Base-by-base conservation (phyloP, 1,284 basidiomycete genomes). In the Ceratobasidium sp. region DNA sequence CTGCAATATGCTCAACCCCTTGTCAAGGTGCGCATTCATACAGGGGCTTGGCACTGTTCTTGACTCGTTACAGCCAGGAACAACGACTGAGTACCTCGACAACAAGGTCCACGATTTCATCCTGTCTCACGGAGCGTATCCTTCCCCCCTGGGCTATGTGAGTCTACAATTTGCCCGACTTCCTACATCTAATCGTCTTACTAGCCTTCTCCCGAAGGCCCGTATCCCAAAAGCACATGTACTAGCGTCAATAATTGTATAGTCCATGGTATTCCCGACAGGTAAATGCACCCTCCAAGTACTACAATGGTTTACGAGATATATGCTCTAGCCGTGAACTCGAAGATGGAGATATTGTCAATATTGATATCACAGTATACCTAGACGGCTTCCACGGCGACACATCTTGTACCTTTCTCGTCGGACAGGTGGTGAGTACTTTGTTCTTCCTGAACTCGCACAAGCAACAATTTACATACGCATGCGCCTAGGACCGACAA, bases 221-320 rank as follows among this genome's bases (percentile, higher is more conserved):
- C 57, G 42, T 58, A 58, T 25, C 60, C 60, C 35, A 65, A 65
- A 42, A 65, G 60, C n/a, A 53, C 70, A 22, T 71, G 71, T 50
- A 71, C 62, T 4, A 80, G 80, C 1, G 79, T 84, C 60, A 97
- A 98, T 76, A 97, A 97, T 73, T 81, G 94, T 53, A 84, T 93
- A 54, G 85, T 84, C 42, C 93, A 96, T 76, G 93, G 94, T 0
- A 92, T 94, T 71, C 92, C 93, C n/a, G 91, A 94, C 79, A 83
- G 88, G 92, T 92, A 73, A 71, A 85, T 77, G 15, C 7, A n/a
- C 53, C 49, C 22, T n/a, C 7, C 15, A 13, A 12, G 1, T 29
- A 54, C 8, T 31, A 38, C 29, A n/a, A 25, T 6, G 1, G 60
- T 34, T 10, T 49, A 43, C 42, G 40, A n/a, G 12, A 45, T 38